phyloP scores from a whole-genome alignment of 1,139 yeast genomes.

The Protomyces inouyei region DNA sequence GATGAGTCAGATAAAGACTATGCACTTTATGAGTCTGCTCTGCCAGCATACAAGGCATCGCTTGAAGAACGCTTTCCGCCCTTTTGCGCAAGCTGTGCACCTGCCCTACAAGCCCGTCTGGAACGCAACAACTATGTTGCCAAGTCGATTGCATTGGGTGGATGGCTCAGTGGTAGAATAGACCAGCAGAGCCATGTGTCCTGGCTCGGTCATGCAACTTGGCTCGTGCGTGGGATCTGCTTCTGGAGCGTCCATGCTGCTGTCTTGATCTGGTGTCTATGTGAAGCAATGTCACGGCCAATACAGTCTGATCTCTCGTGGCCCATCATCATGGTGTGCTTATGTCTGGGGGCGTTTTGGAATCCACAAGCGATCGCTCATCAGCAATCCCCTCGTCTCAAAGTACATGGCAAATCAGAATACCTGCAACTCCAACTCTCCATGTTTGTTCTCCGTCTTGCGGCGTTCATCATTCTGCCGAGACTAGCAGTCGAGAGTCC shows the following conservation, averaged over 20 bases:
- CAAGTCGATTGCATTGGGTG: conserved; percentile 32
- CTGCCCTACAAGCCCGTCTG: conserved; percentile 29
- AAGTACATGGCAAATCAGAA: conserved; percentile 9
- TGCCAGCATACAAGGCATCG: conserved; percentile 30
- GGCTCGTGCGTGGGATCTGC: conserved; percentile 29
- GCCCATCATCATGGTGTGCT: conserved; percentile 1
- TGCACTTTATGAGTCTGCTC: conserved; percentile 22
- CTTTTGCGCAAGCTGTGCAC: conserved; percentile 30
- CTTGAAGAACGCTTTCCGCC: conserved; percentile 32
- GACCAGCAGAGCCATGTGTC: neutral
- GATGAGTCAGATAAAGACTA: conserved; percentile 25
- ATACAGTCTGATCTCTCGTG: neutral
- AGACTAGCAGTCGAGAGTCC: neutral
- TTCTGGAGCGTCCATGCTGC: conserved; percentile 29
- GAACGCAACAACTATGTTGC: conserved; percentile 32
- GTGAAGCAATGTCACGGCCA: conserved; percentile 4
- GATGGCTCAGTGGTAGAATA: conserved; percentile 28
- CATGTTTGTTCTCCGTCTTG: neutral
- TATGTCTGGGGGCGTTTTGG: conserved; percentile 14
- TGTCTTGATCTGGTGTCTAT: conserved; percentile 19
- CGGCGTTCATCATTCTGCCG: neutral
- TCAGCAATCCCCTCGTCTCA: neutral
- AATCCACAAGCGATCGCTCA: neutral
- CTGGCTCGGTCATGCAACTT: neutral
- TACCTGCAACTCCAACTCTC: neutral